Evolutionary conservation across 176 grass and related monocot species (phyloP).

Genomic region (Hsuehochloa calcarea): DNA sequence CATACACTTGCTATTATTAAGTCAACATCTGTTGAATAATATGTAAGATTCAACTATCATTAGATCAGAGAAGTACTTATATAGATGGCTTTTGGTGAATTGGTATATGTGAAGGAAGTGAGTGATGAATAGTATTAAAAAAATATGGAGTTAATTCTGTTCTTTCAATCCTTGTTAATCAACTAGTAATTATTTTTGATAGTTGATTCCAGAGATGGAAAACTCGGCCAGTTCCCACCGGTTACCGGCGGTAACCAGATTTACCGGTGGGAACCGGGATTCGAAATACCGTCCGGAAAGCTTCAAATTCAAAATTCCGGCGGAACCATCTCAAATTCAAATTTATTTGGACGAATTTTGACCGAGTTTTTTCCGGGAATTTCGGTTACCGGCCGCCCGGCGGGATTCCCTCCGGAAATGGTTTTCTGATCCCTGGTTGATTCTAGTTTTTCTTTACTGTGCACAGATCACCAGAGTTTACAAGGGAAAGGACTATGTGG

Average conservation of each 20-base stretch:
- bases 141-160: constrained; percentile 10
- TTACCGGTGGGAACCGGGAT: no score
- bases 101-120: constrained; percentile 5
- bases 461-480: constrained; percentile 76
- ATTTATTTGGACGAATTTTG: no score
- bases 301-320: no score
- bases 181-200: background rate
- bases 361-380: no score
- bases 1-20: background rate
- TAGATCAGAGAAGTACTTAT: background rate
- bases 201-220: background rate
- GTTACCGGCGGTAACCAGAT: no score
- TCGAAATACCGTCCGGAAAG: no score
- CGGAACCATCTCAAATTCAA: no score
- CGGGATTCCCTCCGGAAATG: no score
- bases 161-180: background rate
- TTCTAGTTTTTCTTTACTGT: constrained; percentile 13
- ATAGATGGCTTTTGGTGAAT: constrained; percentile 6
- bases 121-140: background rate
- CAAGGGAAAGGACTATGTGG: constrained; percentile 81
- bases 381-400: no score
- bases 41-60: constrained; percentile 7
- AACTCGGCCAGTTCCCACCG: no score
- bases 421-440: background rate
- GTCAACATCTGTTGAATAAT: constrained; percentile 13